phyloP scores from a whole-genome alignment of 177 flowering plant genomes.

The Telopea speciosissima region DNA sequence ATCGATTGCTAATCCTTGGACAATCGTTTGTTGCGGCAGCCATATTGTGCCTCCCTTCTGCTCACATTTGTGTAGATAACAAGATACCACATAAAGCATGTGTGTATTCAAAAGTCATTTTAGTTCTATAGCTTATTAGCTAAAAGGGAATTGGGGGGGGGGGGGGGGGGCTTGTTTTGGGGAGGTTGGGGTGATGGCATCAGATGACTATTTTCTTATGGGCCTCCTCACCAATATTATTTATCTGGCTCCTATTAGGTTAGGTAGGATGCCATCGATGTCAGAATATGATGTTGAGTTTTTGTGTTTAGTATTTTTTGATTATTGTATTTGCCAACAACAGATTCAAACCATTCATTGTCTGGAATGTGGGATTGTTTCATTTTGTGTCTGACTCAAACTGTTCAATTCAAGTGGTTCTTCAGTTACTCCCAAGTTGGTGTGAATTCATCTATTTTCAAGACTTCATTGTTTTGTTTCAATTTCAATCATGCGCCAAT shows the following conservation, averaged over 20 bases:
- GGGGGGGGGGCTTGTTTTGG: neutral
- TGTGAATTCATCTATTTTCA: too few species aligned
- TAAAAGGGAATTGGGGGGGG: too few species aligned
- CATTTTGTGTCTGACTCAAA: too few species aligned
- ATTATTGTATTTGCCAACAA: conserved; percentile 8
- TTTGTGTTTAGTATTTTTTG: conserved; percentile 9
- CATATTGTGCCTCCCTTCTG: neutral
- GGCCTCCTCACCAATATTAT: neutral
- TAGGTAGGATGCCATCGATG: neutral
- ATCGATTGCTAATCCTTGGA: conserved; percentile 45
- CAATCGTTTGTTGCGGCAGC: conserved; percentile 1
- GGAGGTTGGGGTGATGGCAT: neutral
- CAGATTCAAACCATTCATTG: conserved; percentile 1
- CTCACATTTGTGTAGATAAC: conserved; percentile 15
- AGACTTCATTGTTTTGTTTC: too few species aligned
- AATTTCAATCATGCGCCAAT: too few species aligned
- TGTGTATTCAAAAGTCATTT: neutral
- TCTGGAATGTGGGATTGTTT: neutral
- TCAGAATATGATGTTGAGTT: neutral
- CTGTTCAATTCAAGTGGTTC: too few species aligned
- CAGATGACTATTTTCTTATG: neutral
- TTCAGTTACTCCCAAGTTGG: too few species aligned
- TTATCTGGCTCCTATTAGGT: conserved; percentile 7
- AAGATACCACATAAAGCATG: neutral
- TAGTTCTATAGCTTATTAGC: too few species aligned